Conservation (phyloP, 768 basidiomycete genomes). For the Coprinopsis cinerea region DNA sequence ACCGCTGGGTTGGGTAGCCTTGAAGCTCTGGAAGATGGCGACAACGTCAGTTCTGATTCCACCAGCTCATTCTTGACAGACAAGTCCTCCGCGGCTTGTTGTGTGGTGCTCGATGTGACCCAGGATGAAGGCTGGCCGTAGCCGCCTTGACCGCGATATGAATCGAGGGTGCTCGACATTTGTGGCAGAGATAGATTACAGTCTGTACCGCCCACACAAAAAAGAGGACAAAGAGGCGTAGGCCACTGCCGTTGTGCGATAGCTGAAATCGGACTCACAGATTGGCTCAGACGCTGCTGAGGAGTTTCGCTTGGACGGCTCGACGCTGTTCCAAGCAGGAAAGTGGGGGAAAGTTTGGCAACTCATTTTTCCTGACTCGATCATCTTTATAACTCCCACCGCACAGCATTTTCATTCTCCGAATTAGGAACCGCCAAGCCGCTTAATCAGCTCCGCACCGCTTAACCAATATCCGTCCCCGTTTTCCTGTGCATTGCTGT, state of each 20-base stretch:
- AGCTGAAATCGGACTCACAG: conserved; percentile 29
- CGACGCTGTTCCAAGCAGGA: conserved; percentile 12
- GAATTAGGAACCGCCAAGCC: conserved; percentile 3
- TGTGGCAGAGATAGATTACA: conserved; percentile 13
- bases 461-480: conserved; percentile 9
- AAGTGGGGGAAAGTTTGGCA: conserved; percentile 17
- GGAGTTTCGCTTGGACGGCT: conserved; percentile 15
- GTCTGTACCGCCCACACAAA: conserved; percentile 16
- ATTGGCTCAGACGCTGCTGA: conserved; percentile 19
- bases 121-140: conserved; percentile 11
- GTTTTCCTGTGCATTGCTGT: conserved; percentile 4
- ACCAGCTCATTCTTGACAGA: conserved; percentile 21
- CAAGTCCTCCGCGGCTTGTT: conserved; percentile 11
- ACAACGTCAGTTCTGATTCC: conserved; percentile 47
- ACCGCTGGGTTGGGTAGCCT: conserved; percentile 40
- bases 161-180: conserved; percentile 19
- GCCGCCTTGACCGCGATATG: neutral
- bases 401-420: conserved; percentile 24
- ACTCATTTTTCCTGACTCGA: conserved; percentile 19
- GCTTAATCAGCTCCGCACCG: conserved; percentile 5
- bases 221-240: conserved; percentile 23
- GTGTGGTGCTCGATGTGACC: conserved; percentile 20
- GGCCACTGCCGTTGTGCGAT: conserved; percentile 18
- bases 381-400: conserved; percentile 16
- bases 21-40: conserved; percentile 46